Percentiles rank a stretch among this genome's conserved stretches.
Evolutionary conservation across 495 filamentous ascomycete genomes (phyloP).

Genomic region (Neurospora pannonica): DNA sequence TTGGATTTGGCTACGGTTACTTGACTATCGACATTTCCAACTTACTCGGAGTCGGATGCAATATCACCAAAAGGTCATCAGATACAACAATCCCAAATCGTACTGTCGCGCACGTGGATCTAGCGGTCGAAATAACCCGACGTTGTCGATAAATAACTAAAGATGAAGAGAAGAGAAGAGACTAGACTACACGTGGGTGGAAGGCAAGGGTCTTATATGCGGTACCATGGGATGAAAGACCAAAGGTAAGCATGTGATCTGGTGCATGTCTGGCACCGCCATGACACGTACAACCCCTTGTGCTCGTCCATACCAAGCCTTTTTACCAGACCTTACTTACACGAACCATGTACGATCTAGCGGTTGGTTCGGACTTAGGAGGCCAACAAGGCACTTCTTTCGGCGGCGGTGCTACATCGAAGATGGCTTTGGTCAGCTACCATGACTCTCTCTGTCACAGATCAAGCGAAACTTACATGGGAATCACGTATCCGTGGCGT

Average conservation of each 20-base stretch:
- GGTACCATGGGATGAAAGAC: too few species aligned
- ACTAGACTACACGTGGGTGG: not conserved
- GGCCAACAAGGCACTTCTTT: not conserved
- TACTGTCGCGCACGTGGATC: not conserved
- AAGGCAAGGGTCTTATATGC: too few species aligned
- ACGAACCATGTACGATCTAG: not conserved
- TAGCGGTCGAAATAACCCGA: not conserved
- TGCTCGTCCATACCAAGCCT: not conserved
- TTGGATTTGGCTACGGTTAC: not conserved
- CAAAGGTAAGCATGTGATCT: too few species aligned
- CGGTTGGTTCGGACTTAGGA: not conserved
- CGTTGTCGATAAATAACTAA: not conserved
- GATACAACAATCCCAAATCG: not conserved
- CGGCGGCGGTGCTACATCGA: not conserved
- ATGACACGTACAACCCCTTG: not conserved
- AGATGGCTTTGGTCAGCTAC: not conserved
- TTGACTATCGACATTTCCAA: not conserved
- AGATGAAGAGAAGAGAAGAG: not conserved
- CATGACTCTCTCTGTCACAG: not conserved
- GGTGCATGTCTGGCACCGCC: too few species aligned
- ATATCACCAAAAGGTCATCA: not conserved
- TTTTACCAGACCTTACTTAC: not conserved
- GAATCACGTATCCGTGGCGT: slow-evolving; percentile 1
- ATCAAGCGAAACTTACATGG: not conserved
- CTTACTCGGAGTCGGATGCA: not conserved